A percentile compares a stretch with the other conserved stretches of the same genome.
Evolutionary conservation across 1,284 basidiomycete genomes (phyloP).

Genomic region (Phellopilus nigrolimitatus): DNA sequence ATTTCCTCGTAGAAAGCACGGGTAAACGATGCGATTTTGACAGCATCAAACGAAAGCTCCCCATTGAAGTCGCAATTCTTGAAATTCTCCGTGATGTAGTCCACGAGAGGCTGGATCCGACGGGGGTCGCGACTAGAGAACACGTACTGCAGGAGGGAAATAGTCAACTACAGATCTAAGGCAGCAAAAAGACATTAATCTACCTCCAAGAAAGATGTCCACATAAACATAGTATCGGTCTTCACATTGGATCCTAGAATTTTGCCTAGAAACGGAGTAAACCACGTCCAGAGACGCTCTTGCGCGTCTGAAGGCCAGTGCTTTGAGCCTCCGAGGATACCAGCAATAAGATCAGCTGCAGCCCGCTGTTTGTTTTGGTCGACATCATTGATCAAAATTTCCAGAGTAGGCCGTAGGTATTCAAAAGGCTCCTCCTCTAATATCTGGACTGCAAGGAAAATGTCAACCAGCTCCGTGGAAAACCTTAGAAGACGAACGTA

Average conservation of each 20-base stretch:
- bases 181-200: constrained; percentile 11
- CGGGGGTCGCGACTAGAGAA: constrained; percentile 82
- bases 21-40: constrained; percentile 58
- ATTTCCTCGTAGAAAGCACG: constrained; percentile 67
- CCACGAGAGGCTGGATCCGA: constrained; percentile 73
- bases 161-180: not conserved
- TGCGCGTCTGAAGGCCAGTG: constrained; percentile 82
- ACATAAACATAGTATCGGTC: constrained; percentile 60
- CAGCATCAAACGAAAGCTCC: constrained; percentile 70
- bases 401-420: constrained; percentile 48
- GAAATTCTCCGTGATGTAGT: constrained; percentile 65
- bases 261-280: constrained; percentile 60
- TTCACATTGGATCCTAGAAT: constrained; percentile 66
- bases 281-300: constrained; percentile 76
- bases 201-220: constrained; percentile 69
- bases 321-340: constrained; percentile 80
- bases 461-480: not conserved
- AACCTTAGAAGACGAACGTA: constrained; percentile 31
- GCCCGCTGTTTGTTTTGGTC: constrained; percentile 85
- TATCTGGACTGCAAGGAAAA: constrained; percentile 50
- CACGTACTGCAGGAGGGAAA: constrained; percentile 46
- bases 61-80: constrained; percentile 64
- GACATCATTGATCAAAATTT: constrained; percentile 49
- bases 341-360: constrained; percentile 82
- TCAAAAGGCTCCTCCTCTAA: constrained; percentile 62